Conservation (phyloP, 2,329 filamentous ascomycete genomes). For the Talaromyces marneffei region DNA sequence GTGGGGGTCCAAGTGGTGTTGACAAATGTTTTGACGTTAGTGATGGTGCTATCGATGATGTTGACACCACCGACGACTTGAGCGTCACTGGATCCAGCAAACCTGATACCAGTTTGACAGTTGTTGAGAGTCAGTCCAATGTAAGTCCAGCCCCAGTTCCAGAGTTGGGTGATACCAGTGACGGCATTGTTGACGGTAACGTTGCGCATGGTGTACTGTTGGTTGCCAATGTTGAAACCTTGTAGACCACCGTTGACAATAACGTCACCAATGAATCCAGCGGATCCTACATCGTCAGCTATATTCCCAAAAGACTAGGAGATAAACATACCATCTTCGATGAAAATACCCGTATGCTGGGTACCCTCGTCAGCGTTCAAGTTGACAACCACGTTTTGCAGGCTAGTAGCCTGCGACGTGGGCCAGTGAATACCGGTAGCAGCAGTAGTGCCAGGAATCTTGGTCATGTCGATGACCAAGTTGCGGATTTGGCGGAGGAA, state of each 20-base stretch:
- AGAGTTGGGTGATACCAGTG: constrained; percentile 52
- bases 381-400: constrained; percentile 58
- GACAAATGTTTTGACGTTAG: constrained; percentile 46
- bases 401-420: constrained; percentile 51
- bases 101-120: constrained; percentile 49
- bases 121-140: constrained; percentile 48
- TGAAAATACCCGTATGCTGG: constrained; percentile 55
- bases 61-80: constrained; percentile 52
- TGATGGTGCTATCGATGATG: constrained; percentile 51
- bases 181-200: constrained; percentile 48
- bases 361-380: constrained; percentile 45
- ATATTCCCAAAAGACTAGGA: neutral
- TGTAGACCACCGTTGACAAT: constrained; percentile 56
- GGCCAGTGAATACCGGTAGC: constrained; percentile 50
- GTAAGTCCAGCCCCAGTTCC: constrained; percentile 57
- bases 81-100: constrained; percentile 37
- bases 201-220: constrained; percentile 59
- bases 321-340: constrained; percentile 47
- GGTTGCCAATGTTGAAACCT: constrained; percentile 57
- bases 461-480: constrained; percentile 54
- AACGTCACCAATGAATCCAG: constrained; percentile 56
- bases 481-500: constrained; percentile 63
- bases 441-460: constrained; percentile 25
- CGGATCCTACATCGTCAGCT: constrained; percentile 38
- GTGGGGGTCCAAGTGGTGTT: constrained; percentile 39